Percentiles rank a stretch among this genome's conserved stretches.
Evolutionary conservation across 768 basidiomycete species (phyloP).

Genomic region (Macrolepiota fuliginosa): DNA sequence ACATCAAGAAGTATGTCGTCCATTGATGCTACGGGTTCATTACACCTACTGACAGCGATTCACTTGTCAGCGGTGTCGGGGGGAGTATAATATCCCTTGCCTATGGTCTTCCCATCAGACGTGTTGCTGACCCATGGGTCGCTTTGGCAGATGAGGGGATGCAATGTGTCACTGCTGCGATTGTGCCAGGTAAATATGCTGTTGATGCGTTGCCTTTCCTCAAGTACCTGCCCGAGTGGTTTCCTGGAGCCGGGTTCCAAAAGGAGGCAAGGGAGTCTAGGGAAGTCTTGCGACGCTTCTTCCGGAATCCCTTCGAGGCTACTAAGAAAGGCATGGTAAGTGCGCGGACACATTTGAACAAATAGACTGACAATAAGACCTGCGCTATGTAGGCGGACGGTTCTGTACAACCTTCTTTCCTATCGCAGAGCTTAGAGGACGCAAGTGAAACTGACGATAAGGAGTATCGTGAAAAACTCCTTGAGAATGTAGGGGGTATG

Average conservation of each 20-base stretch:
- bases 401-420: background rate
- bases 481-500: conserved; percentile 6
- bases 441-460: background rate
- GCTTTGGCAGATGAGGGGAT: conserved; percentile 23
- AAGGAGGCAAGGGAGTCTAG: conserved; percentile 42
- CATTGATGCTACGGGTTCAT: no score
- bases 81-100: conserved; percentile 11
- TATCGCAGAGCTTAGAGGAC: conserved; percentile 5
- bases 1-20: conserved; percentile 13
- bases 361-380: background rate
- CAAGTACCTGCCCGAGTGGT: conserved; percentile 46
- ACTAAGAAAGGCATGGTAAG: conserved; percentile 19
- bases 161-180: conserved; percentile 16
- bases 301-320: conserved; percentile 28
- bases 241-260: no score
- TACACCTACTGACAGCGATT: no score
- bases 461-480: background rate
- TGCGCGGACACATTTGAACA: background rate
- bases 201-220: conserved; percentile 35
- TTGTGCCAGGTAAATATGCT: conserved; percentile 23
- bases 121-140: conserved; percentile 28
- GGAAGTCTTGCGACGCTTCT: conserved; percentile 26
- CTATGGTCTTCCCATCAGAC: conserved; percentile 9
- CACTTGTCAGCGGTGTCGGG: conserved; percentile 4
- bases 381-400: background rate